Evolutionary conservation across 2,329 filamentous ascomycete genomes (phyloP).

Genomic region (Aspergillus sp.): DNA sequence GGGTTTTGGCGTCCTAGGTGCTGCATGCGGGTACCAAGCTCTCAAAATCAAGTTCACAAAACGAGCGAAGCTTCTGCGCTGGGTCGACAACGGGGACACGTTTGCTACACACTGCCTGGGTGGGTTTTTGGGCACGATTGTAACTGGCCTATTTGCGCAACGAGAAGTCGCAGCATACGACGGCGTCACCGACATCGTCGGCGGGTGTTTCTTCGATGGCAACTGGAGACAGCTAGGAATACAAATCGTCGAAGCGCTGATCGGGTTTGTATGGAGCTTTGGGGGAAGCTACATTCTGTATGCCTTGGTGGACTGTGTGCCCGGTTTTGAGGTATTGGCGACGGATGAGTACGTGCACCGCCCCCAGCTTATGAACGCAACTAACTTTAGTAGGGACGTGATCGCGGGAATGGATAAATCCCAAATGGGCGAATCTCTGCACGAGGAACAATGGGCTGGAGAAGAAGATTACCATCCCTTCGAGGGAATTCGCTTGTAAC

Average conservation of each 20-base stretch:
- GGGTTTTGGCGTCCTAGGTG: slow-evolving; percentile 51
- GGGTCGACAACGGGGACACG: slow-evolving; percentile 59
- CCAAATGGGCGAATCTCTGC: slow-evolving; percentile 53
- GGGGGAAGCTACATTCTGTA: slow-evolving; percentile 51
- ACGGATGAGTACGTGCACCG: slow-evolving; percentile 51
- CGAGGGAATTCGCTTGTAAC: slow-evolving; percentile 4
- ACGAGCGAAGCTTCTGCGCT: slow-evolving; percentile 48
- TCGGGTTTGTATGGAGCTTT: slow-evolving; percentile 56
- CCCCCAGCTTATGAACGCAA: neutral
- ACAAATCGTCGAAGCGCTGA: slow-evolving; percentile 53
- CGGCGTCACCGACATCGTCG: slow-evolving; percentile 50
- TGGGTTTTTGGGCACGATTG: slow-evolving; percentile 53
- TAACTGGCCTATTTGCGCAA: slow-evolving; percentile 54
- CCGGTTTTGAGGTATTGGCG: slow-evolving; percentile 55
- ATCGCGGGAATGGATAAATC: slow-evolving; percentile 53
- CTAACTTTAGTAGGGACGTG: slow-evolving; percentile 35
- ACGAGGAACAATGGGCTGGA: slow-evolving; percentile 38
- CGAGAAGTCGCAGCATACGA: slow-evolving; percentile 55
- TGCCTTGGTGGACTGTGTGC: slow-evolving; percentile 55
- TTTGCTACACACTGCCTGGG: slow-evolving; percentile 59
- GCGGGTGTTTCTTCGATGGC: slow-evolving; percentile 57
- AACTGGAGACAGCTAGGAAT: slow-evolving; percentile 53
- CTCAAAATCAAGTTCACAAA: slow-evolving; percentile 56
- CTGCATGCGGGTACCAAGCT: slow-evolving; percentile 53
- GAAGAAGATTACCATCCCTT: slow-evolving; percentile 32